Percentiles rank a stretch among this genome's conserved stretches.
These are phyloP conservation scores for Talaromyces sp. DNA, from an alignment of 2,329 filamentous ascomycete species.

Conservation along the genomic window DNA sequence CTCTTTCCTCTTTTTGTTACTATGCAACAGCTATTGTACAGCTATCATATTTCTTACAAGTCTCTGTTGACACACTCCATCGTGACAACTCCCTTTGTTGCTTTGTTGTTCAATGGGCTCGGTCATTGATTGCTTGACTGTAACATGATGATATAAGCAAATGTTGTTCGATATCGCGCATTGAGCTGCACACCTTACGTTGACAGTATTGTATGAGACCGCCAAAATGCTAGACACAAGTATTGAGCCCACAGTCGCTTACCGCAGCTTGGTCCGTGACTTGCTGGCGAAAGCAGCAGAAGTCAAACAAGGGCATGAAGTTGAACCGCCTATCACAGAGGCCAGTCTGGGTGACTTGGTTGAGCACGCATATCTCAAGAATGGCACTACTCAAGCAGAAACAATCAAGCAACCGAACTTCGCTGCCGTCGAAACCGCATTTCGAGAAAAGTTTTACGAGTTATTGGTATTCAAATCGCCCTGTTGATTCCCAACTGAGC, in stretches of 20 bases:
- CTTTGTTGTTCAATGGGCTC: neutral
- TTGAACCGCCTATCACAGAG: constrained; percentile 73
- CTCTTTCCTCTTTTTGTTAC: constrained; percentile 12
- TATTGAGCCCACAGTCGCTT: constrained; percentile 39
- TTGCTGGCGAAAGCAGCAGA: constrained; percentile 58
- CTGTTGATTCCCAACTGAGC: constrained; percentile 18
- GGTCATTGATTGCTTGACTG: neutral
- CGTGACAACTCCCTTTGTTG: neutral
- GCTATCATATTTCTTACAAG: neutral
- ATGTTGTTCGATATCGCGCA: neutral
- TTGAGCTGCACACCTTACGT: neutral
- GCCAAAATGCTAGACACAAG: constrained; percentile 29
- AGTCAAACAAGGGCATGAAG: constrained; percentile 56
- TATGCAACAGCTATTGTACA: neutral
- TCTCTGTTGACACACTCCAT: neutral
- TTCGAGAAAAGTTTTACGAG: constrained; percentile 73
- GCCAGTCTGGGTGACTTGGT: constrained; percentile 49
- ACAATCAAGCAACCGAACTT: constrained; percentile 52
- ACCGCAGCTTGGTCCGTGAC: constrained; percentile 53
- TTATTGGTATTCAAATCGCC: constrained; percentile 60
- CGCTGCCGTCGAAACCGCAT: constrained; percentile 76
- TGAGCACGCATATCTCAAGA: constrained; percentile 40
- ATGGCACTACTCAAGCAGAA: constrained; percentile 6
- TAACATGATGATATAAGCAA: constrained; percentile 5
- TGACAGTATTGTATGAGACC: neutral